Percentiles rank a stretch among this genome's conserved stretches.
Conservation (phyloP, 164 flowering plant genomes). For the Aristolochia contorta region DNA sequence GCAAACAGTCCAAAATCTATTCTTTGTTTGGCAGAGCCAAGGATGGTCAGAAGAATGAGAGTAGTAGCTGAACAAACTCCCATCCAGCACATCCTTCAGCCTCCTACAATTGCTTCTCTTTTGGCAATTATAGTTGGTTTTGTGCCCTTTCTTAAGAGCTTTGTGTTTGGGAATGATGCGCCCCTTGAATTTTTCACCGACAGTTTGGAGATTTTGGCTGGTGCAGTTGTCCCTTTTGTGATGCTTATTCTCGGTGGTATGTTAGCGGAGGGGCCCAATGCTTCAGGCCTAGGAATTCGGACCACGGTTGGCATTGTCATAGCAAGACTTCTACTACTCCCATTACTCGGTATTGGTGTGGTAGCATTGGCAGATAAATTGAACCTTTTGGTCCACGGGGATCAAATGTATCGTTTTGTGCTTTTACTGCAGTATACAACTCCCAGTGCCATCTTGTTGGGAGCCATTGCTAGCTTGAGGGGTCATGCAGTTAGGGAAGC, state of each 20-base stretch:
- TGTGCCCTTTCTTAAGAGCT: slow-evolving; percentile 52
- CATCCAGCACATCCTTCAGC: slow-evolving; percentile 65
- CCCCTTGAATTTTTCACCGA: slow-evolving; percentile 63
- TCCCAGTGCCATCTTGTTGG: slow-evolving; percentile 84
- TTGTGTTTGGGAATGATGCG: slow-evolving; percentile 65
- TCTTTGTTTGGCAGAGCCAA: slow-evolving; percentile 71
- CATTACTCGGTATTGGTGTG: slow-evolving; percentile 64
- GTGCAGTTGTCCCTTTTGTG: slow-evolving; percentile 59
- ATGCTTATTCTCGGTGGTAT: slow-evolving; percentile 76
- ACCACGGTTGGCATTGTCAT: slow-evolving; percentile 53
- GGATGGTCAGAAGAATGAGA: slow-evolving; percentile 61
- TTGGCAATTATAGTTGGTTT: slow-evolving; percentile 60
- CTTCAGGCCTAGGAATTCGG: slow-evolving; percentile 44
- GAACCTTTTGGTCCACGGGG: slow-evolving; percentile 35
- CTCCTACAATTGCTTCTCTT: slow-evolving; percentile 81
- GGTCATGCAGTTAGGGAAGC: slow-evolving; percentile 89
- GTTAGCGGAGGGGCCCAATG: slow-evolving; percentile 62
- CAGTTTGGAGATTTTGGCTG: slow-evolving; percentile 50
- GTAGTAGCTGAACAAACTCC: slow-evolving; percentile 84
- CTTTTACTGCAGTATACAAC: slow-evolving; percentile 73
- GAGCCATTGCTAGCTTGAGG: slow-evolving; percentile 89
- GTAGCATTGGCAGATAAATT: slow-evolving; percentile 46
- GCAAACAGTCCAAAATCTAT: slow-evolving; percentile 37
- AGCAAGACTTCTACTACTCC: slow-evolving; percentile 74
- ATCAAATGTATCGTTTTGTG: slow-evolving; percentile 67